Evolutionary conservation across 1,139 yeast species (phyloP).

Genomic region (Pichia sp.): DNA sequence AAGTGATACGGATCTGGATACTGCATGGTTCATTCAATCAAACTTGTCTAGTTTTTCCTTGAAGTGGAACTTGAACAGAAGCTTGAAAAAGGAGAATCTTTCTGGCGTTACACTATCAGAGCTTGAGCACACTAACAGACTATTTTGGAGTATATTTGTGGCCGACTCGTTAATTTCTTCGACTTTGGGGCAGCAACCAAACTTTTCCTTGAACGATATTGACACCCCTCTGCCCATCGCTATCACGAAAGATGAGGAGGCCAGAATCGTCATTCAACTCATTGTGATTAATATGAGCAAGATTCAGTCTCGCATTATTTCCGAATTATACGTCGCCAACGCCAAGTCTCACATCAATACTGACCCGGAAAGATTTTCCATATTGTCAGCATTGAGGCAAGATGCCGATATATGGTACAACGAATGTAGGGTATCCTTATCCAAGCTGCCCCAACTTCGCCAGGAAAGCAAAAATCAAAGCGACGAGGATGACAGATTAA

Average conservation of each 20-base stretch:
- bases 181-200: slow-evolving; percentile 43
- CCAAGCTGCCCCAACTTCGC: slow-evolving; percentile 8
- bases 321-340: slow-evolving; percentile 40
- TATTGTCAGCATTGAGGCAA: slow-evolving; percentile 34
- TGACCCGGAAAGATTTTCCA: slow-evolving; percentile 31
- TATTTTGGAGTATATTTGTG: slow-evolving; percentile 50
- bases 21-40: slow-evolving; percentile 49
- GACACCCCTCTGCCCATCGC: slow-evolving; percentile 42
- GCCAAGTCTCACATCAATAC: slow-evolving; percentile 31
- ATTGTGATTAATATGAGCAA: slow-evolving; percentile 40
- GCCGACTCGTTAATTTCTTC: slow-evolving; percentile 45
- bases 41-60: slow-evolving; percentile 27
- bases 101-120: slow-evolving; percentile 32
- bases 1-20: slow-evolving; percentile 39
- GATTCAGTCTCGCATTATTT: slow-evolving; percentile 42
- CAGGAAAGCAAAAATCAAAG: neutral
- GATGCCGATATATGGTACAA: slow-evolving; percentile 43
- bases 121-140: slow-evolving; percentile 40
- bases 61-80: slow-evolving; percentile 32
- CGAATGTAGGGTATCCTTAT: slow-evolving; percentile 14
- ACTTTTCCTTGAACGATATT: slow-evolving; percentile 45
- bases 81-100: slow-evolving; percentile 30
- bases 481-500: neutral
- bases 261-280: slow-evolving; percentile 38
- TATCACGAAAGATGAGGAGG: slow-evolving; percentile 37